Conservation (phyloP, 2,329 filamentous ascomycete species). For the Trichoderma guizhouense region DNA sequence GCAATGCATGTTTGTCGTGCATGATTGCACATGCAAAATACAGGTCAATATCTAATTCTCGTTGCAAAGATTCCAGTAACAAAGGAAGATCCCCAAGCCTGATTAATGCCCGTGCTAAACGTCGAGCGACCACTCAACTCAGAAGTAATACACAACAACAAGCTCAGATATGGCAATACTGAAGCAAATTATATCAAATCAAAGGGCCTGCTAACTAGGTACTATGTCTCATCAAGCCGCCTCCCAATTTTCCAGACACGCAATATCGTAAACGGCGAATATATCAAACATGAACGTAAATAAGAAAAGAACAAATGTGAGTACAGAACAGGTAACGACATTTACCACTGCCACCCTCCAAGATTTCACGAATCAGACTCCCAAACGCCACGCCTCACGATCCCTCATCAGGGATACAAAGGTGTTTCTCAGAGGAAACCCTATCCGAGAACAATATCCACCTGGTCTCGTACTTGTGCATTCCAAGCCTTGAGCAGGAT, state of each 20-base stretch:
- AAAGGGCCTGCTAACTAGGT: constrained; percentile 48
- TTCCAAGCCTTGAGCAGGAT: constrained; percentile 42
- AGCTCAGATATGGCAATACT: neutral
- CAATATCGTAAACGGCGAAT: constrained; percentile 58
- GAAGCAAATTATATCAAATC: constrained; percentile 39
- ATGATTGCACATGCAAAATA: neutral
- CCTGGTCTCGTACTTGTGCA: constrained; percentile 37
- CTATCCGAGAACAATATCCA: constrained; percentile 41
- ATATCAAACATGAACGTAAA: neutral
- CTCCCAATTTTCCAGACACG: constrained; percentile 55
- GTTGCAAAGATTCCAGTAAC: neutral
- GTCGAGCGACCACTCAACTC: neutral
- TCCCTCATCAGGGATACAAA: neutral
- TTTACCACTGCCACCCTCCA: neutral
- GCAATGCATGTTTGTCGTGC: constrained; percentile 9
- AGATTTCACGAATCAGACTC: neutral
- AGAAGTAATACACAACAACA: neutral
- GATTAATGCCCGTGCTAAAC: neutral
- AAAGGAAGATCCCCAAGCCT: neutral
- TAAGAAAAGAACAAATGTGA: neutral
- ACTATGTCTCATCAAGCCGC: constrained; percentile 29
- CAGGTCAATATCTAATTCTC: neutral
- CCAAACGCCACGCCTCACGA: neutral
- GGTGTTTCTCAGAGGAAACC: constrained; percentile 65
- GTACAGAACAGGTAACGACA: constrained; percentile 35